Evolutionary conservation across 139 green algal species (phyloP).

Genomic region (Closterium sp.): DNA sequence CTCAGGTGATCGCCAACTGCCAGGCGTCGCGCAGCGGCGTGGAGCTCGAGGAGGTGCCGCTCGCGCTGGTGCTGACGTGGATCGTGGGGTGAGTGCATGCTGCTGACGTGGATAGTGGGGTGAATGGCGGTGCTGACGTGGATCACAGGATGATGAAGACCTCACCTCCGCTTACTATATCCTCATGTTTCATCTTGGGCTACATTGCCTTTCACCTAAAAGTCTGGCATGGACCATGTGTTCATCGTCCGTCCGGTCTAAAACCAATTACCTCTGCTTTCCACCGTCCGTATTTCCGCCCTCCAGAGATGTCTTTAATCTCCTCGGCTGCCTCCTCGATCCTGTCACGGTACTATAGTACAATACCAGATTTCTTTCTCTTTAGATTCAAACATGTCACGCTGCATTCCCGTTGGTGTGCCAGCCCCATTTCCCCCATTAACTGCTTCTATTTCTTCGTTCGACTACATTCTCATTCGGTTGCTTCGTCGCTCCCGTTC

Average conservation of each 20-base stretch:
- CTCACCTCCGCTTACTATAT: too few relatives aligned
- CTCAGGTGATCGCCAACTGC: conserved; percentile 44
- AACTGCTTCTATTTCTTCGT: too few relatives aligned
- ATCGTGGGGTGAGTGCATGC: conserved; percentile 28
- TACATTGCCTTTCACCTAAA: too few relatives aligned
- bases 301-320: conserved; percentile 48
- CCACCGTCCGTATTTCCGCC: neutral
- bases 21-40: neutral
- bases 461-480: too few relatives aligned
- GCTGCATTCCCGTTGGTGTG: too few relatives aligned
- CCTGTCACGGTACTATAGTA: conserved; percentile 29
- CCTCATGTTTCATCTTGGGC: too few relatives aligned
- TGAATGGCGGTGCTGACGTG: neutral
- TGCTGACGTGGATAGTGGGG: neutral
- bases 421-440: too few relatives aligned
- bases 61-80: conserved; percentile 51
- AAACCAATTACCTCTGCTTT: neutral
- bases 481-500: too few relatives aligned
- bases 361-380: too few relatives aligned
- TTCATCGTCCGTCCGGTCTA: neutral
- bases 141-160: too few relatives aligned
- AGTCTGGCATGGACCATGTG: too few relatives aligned
- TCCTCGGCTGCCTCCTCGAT: conserved; percentile 41
- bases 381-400: too few relatives aligned
- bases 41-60: conserved; percentile 35